Conservation (phyloP, 305 asterid genomes). For the Fraxinus xanthoxyloides region DNA sequence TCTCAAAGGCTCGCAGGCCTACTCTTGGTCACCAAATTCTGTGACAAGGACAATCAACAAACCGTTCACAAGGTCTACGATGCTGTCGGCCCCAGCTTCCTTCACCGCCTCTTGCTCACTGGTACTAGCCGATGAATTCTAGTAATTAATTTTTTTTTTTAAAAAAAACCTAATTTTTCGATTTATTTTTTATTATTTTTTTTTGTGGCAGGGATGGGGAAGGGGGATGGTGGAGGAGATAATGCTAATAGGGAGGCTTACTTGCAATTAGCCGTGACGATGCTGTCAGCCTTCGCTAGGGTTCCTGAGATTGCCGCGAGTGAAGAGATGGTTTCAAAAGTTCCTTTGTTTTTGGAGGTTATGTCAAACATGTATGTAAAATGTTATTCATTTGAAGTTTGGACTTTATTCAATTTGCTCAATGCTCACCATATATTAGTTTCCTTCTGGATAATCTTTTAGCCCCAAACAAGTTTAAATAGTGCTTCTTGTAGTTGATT, state of each 20-base stretch:
- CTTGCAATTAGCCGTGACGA: constrained; percentile 64
- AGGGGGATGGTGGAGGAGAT: constrained; percentile 35
- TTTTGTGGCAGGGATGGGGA: constrained; percentile 47
- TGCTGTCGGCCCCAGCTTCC: constrained; percentile 67
- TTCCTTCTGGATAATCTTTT: background rate
- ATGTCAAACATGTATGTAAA: constrained; percentile 52
- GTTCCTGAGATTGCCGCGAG: constrained; percentile 71
- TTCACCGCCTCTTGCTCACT: constrained; percentile 72
- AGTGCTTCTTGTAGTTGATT: background rate
- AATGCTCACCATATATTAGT: background rate
- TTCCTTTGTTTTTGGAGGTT: constrained; percentile 60
- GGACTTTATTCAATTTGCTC: background rate
- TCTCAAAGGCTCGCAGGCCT: constrained; percentile 87
- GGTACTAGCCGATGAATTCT: constrained; percentile 31
- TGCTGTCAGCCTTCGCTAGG: constrained; percentile 73
- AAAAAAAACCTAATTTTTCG: background rate
- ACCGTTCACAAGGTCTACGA: constrained; percentile 59
- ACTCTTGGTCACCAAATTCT: constrained; percentile 67
- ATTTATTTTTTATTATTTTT: background rate
- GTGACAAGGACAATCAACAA: constrained; percentile 60
- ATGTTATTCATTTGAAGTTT: background rate
- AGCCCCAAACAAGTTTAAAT: background rate
- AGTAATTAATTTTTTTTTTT: background rate
- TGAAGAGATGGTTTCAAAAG: constrained; percentile 50
- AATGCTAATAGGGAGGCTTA: constrained; percentile 55